Evolutionary conservation across 176 grass and related monocot species (phyloP).

Genomic region (Aegilops longissima): DNA sequence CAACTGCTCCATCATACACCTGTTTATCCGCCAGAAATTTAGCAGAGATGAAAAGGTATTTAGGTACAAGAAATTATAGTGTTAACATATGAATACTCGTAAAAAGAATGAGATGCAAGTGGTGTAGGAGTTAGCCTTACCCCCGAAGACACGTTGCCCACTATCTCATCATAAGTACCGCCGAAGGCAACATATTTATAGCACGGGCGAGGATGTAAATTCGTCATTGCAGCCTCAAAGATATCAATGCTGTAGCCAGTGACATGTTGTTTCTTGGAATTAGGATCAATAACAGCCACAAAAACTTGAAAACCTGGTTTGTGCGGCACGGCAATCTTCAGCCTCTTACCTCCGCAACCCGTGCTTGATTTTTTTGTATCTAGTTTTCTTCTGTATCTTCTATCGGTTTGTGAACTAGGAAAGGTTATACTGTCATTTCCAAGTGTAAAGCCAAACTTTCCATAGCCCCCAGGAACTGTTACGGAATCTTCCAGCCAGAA

Average conservation of each 20-base stretch:
- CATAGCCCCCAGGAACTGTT: background rate
- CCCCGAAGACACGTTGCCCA: slow-evolving; percentile 41
- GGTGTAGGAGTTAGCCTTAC: background rate
- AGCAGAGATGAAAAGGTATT: no score
- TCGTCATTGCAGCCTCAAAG: background rate
- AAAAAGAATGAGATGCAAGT: slow-evolving; percentile 1
- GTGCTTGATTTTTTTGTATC: background rate
- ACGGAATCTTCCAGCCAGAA: background rate
- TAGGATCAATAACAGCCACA: slow-evolving; percentile 35
- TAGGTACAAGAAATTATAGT: background rate
- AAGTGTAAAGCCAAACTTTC: background rate
- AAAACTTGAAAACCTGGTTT: slow-evolving; percentile 49
- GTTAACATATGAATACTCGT: background rate
- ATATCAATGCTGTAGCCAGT: background rate
- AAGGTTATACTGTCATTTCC: background rate
- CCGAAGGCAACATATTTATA: slow-evolving; percentile 10
- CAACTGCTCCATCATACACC: no score
- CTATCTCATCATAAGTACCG: slow-evolving; percentile 45
- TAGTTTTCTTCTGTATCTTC: background rate
- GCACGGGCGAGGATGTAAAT: background rate
- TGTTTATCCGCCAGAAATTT: no score
- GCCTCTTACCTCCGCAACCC: background rate
- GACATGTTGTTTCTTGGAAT: background rate
- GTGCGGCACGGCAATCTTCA: slow-evolving; percentile 51
- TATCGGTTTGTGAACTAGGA: background rate